Base-by-base conservation (phyloP, 352 stramenopile genomes). In the Phytophthora cryptogea region DNA sequence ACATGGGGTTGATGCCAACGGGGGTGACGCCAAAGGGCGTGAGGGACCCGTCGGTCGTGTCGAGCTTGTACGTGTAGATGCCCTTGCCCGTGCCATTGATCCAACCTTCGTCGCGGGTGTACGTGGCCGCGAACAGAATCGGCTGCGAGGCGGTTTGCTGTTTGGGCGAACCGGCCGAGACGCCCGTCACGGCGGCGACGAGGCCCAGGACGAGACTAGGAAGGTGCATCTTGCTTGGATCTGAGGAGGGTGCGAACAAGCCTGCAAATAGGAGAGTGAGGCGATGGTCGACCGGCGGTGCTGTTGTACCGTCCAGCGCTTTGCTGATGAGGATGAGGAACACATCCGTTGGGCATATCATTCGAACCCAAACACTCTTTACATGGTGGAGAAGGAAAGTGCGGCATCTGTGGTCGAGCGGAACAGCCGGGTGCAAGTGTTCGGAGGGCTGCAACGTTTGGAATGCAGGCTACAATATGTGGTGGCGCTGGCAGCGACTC, bases 1-100 rank as follows among this genome's bases (percentile, higher is more conserved):
- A 93, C 27, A 76, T 87, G 33, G 86, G 83, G 65, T 95, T 95
- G 57, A 82, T 71, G 36, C 86, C 86, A n/a, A 79, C 47, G n/a
- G 62, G 49, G 26, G 67, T 72, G 57, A 82, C 73, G 14, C 56
- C 60, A 40, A 75, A 56, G 0, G 70, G 53, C 8, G 59, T 75
- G 26, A 90, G 71, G 13, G 64, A 58, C 23, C 78, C 78, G 13
- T 68, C 66, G 9, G 14, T 70, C 32, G 72, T 74, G 51, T 83
- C 59, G 30, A 91, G 59, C 58, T 74, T 59, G 63, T 82, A 87
- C 30, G 72, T 72, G 63, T 88, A 75, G 39, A 91, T 73, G 8
- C 82, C 82, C 41, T 88, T 79, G 52, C 77, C 76, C 20, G 68
- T 83, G 54, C 82, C 82, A 59, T 89, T 79, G 39, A 91, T 66